Conservation (phyloP, 1,139 yeast genomes). For the Suhomyces yuchorum region DNA sequence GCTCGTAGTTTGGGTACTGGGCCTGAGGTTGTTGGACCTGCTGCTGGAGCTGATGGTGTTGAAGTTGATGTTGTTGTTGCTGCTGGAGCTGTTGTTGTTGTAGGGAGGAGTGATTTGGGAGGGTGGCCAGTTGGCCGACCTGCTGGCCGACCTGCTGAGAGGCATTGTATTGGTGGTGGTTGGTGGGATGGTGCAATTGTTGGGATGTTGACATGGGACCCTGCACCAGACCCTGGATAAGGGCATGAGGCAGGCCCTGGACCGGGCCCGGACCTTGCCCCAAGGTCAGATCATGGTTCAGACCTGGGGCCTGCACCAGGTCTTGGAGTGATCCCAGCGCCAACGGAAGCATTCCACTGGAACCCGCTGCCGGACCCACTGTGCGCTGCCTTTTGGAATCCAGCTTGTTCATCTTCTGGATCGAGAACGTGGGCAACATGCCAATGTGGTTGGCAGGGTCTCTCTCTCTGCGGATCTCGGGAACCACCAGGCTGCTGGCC, state of each 20-base stretch:
- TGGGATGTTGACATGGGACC: background rate
- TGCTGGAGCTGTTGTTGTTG: background rate
- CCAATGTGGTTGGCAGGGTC: conserved; percentile 8
- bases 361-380: background rate
- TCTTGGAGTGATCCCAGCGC: background rate
- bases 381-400: conserved; percentile 1
- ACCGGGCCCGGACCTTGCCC: background rate
- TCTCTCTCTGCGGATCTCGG: background rate
- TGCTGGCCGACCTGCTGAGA: background rate
- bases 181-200: background rate
- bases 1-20: background rate
- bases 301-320: background rate
- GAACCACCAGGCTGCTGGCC: background rate
- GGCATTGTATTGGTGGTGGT: background rate
- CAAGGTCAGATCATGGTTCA: background rate
- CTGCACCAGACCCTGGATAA: background rate
- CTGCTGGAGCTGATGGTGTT: background rate
- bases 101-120: background rate
- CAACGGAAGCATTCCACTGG: background rate
- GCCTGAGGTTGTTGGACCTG: background rate
- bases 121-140: background rate
- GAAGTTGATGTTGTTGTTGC: background rate
- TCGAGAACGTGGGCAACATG: conserved; percentile 19
- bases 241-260: background rate
- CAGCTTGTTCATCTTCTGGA: conserved; percentile 13